phyloP scores from a whole-genome alignment of 352 stramenopile genomes.

The Globisporangium solare region DNA sequence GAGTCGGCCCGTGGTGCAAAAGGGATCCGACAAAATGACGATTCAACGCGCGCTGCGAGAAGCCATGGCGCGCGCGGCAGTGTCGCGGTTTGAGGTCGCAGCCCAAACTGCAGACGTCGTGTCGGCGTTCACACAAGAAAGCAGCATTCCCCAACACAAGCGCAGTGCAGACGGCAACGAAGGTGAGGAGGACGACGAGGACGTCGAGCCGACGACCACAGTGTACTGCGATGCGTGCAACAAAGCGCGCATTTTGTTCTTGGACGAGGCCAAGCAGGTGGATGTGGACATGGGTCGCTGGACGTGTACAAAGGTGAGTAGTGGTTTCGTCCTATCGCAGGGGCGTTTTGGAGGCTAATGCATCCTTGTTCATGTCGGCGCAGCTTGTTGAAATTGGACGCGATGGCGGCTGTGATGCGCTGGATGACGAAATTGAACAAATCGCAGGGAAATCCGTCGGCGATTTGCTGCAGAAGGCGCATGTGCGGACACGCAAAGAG shows the following conservation, averaged over 20 bases:
- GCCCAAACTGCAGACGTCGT: constrained; percentile 37
- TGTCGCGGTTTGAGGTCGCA: constrained; percentile 45
- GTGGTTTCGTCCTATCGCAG: too few relatives aligned
- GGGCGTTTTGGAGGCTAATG: neutral
- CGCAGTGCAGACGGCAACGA: constrained; percentile 17
- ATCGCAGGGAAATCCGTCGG: constrained; percentile 48
- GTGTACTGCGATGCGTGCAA: constrained; percentile 80
- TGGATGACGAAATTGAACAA: constrained; percentile 75
- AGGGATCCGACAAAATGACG: constrained; percentile 6
- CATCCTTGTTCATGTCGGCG: neutral
- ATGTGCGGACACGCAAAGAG: constrained; percentile 47
- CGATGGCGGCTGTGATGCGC: constrained; percentile 31
- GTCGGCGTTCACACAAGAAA: constrained; percentile 28
- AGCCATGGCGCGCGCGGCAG: constrained; percentile 49
- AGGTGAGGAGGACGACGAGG: constrained; percentile 36
- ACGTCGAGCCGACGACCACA: constrained; percentile 57
- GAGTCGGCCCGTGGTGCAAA: neutral
- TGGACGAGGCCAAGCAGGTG: constrained; percentile 30
- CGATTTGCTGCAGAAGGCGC: constrained; percentile 32
- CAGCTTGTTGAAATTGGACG: constrained; percentile 31
- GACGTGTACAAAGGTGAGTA: constrained; percentile 45
- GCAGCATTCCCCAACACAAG: neutral
- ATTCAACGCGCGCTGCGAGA: constrained; percentile 23
- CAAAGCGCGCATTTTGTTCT: constrained; percentile 71
- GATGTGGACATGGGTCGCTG: constrained; percentile 31